A percentile compares a stretch with the other conserved stretches of the same genome.
Conservation (phyloP, 2,329 filamentous ascomycete genomes). For the Parafenestella ontariensis region DNA sequence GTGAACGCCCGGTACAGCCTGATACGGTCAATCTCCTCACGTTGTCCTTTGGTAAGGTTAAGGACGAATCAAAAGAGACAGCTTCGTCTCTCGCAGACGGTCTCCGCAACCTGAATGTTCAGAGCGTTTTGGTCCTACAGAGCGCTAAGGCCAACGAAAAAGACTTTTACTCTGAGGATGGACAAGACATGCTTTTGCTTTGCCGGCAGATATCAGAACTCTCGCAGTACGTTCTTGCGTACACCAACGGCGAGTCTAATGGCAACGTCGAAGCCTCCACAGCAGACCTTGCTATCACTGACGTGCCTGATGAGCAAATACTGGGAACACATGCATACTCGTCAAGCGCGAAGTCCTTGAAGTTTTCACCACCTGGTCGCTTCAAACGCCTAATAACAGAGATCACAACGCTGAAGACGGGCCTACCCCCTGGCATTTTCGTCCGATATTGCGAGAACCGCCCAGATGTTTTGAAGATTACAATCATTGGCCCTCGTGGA, state of each 20-base stretch:
- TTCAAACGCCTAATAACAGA: conserved; percentile 56
- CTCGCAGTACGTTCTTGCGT: conserved; percentile 25
- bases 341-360: conserved; percentile 9
- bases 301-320: conserved; percentile 49
- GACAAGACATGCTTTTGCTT: conserved; percentile 42
- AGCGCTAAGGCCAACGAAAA: conserved; percentile 20
- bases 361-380: conserved; percentile 43
- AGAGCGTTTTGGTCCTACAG: conserved; percentile 30
- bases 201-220: conserved; percentile 43
- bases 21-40: conserved; percentile 47
- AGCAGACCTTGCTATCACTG: conserved; percentile 28
- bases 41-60: conserved; percentile 35
- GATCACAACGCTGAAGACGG: conserved; percentile 54
- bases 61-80: conserved; percentile 5
- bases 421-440: conserved; percentile 61
- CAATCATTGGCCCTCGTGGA: conserved; percentile 58
- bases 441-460: conserved; percentile 56
- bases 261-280: neutral
- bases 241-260: neutral
- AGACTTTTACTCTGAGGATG: conserved; percentile 30
- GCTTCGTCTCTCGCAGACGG: conserved; percentile 32
- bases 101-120: conserved; percentile 34
- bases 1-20: conserved; percentile 43
- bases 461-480: conserved; percentile 59
- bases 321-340: conserved; percentile 33